Evolutionary conservation across 371 early-diverging fungal genomes (phyloP), one percentile per base, ranked within the genome.

Genomic region (Quaeritorhiza haematococci): DNA sequence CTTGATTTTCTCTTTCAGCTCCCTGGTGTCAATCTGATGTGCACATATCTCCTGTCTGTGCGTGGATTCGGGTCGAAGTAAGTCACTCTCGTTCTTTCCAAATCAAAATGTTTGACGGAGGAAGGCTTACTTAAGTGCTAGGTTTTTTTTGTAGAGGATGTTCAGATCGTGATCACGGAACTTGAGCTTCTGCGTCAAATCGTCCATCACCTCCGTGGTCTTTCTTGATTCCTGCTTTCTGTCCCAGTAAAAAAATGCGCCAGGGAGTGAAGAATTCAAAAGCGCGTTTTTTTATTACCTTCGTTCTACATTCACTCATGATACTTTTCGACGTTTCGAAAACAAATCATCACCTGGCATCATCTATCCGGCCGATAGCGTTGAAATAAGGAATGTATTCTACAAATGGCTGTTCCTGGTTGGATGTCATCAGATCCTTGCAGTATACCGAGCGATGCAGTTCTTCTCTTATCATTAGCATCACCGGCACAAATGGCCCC

Each of bases 161-260:
- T 73, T 67, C 26, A 71, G 34, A 61, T 76, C 77, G 28, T 73
- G 63, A 28, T 74, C 77, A 4, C 71, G 58, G 43, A 73, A 76
- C 43, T 67, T 70, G 33, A 76, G 48, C 49, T 71, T 69, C 46
- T 73, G 72, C n/a, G 58, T 50, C 27, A 74, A 33, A 19, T 72
- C 74, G 0, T 65, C 33, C 7, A 71, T 34, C 2, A 62, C 49
- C 21, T 68, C 64, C 29, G 26, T 48, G 6, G 59, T 58, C 43
- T 62, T 58, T 29, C 38, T 55, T 8, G 51, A 53, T 29, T 75
- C 67, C 41, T 64, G 58, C 5, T 46, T 32, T 51, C 69, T 66
- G 47, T 26, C 26, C 3, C 24, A 42, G 2, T 47, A 15, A 24
- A 33, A 28, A 21, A n/a, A 62, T 35, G 6, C 8, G 32, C 50